Percentiles rank a stretch among this genome's conserved stretches.
Conservation (phyloP, 371 early-diverging fungal species). For the Pancytospora philotis region DNA sequence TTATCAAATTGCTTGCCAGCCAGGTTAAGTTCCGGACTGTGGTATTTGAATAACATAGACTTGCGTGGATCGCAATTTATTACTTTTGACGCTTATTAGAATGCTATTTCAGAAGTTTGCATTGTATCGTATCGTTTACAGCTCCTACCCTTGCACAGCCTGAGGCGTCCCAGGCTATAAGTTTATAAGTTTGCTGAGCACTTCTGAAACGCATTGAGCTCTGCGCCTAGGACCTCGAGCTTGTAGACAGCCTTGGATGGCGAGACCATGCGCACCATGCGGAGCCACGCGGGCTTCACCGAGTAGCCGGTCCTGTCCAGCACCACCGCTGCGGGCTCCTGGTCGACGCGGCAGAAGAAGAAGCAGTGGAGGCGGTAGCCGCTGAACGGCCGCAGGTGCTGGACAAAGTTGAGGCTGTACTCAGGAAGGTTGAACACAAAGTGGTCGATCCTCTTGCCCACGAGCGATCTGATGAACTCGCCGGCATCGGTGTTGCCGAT, state of each 20-base stretch:
- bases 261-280: constrained; percentile 55
- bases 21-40: no score
- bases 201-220: background rate
- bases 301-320: constrained; percentile 16
- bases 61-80: no score
- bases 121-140: no score
- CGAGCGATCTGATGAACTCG: constrained; percentile 45
- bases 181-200: no score
- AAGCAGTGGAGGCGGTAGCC: constrained; percentile 47
- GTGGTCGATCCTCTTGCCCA: constrained; percentile 44
- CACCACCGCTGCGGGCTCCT: constrained; percentile 19
- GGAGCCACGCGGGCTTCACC: constrained; percentile 15
- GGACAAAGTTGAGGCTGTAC: constrained; percentile 49
- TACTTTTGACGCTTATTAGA: no score
- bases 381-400: constrained; percentile 24
- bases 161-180: no score
- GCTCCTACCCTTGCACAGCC: no score
- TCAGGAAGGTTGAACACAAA: constrained; percentile 60
- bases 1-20: no score
- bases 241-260: constrained; percentile 57
- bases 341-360: constrained; percentile 51
- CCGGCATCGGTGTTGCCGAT: constrained; percentile 51
- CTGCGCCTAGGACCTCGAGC: constrained; percentile 11
- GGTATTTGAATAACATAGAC: no score
- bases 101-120: no score